A percentile compares a stretch with the other conserved stretches of the same genome.
These are phyloP conservation scores for Austroboletus festivus DNA, from an alignment of 768 basidiomycete species.

Conservation along the genomic window DNA sequence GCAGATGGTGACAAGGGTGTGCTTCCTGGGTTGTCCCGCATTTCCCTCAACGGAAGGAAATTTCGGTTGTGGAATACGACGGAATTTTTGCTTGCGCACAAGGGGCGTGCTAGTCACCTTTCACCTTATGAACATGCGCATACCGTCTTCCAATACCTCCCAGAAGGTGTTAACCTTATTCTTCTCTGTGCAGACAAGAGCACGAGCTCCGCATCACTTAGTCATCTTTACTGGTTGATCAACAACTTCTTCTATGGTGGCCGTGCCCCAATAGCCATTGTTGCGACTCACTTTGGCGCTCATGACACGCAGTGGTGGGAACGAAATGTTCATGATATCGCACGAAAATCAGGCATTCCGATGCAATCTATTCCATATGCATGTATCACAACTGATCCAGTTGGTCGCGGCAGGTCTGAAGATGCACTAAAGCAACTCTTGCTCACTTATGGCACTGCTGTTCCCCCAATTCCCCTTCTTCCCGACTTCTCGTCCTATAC, in stretches of 20 bases:
- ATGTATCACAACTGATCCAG: background rate
- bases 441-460: background rate
- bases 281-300: constrained; percentile 31
- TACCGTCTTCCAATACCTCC: constrained; percentile 25
- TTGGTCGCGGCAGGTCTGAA: too few relatives aligned
- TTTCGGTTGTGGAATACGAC: constrained; percentile 26
- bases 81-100: constrained; percentile 16
- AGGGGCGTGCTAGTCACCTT: background rate
- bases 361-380: background rate
- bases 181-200: constrained; percentile 34
- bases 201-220: constrained; percentile 22
- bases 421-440: background rate
- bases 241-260: constrained; percentile 32
- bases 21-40: background rate
- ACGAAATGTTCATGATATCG: constrained; percentile 21
- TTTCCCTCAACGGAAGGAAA: background rate
- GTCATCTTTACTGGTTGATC: constrained; percentile 33
- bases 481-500: background rate
- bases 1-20: background rate
- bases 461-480: background rate
- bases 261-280: constrained; percentile 32
- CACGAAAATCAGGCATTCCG: background rate
- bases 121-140: constrained; percentile 20
- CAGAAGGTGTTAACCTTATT: constrained; percentile 34
- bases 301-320: constrained; percentile 32